These are phyloP conservation scores for Syzygium malaccense DNA, from an alignment of 441 rosid species.

Conservation along the genomic window DNA sequence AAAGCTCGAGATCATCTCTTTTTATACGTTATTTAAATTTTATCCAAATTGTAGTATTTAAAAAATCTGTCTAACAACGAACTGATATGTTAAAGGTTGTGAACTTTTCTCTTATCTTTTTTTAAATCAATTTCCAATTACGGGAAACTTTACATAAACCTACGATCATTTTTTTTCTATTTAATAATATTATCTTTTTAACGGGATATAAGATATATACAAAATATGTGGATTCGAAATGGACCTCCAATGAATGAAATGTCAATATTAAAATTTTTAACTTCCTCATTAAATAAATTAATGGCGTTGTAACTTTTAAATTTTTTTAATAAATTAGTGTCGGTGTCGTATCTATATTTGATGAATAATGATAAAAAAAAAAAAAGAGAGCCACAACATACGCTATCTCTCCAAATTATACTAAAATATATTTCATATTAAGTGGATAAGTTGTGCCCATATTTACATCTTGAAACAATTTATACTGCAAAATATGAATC, in stretches of 20 bases:
- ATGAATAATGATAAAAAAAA: not conserved
- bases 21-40: not conserved
- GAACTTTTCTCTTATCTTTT: not conserved
- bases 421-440: not conserved
- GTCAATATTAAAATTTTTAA: too few relatives aligned
- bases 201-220: too few relatives aligned
- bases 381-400: not conserved
- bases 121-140: not conserved
- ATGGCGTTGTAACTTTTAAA: too few relatives aligned
- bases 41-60: not conserved
- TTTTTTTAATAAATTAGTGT: too few relatives aligned
- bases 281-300: too few relatives aligned
- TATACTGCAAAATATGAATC: not conserved
- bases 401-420: not conserved
- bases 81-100: not conserved
- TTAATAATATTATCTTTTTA: not conserved
- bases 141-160: not conserved
- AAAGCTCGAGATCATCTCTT: not conserved
- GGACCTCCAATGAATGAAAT: not conserved
- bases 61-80: not conserved
- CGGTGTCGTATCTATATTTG: too few relatives aligned
- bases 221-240: not conserved
- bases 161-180: not conserved
- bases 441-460: not conserved
- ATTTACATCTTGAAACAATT: not conserved